Percentiles rank a stretch among this genome's conserved stretches.
phyloP scores from a whole-genome alignment of 2,329 filamentous ascomycete species.

The Bipolaris victoriae region DNA sequence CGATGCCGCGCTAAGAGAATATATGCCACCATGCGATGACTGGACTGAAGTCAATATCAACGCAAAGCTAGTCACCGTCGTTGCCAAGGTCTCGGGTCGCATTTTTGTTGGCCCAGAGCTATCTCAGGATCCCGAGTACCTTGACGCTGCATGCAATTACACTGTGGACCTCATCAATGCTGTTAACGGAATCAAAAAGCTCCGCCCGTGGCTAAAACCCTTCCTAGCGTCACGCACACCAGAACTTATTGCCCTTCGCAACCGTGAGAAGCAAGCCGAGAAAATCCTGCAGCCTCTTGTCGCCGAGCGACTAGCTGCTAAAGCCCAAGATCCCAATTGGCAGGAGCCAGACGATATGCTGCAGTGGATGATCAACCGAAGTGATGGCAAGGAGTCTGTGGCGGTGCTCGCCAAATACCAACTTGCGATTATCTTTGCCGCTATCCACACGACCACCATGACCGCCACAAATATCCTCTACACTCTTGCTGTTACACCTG shows the following conservation, averaged over 20 bases:
- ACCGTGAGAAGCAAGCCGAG: slow-evolving; percentile 22
- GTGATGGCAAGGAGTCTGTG: slow-evolving; percentile 10
- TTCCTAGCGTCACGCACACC: slow-evolving; percentile 35
- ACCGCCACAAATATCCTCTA: slow-evolving; percentile 39
- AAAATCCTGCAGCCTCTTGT: slow-evolving; percentile 36
- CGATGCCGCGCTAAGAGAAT: slow-evolving; percentile 33
- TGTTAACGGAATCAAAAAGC: slow-evolving; percentile 34
- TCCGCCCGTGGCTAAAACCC: slow-evolving; percentile 33
- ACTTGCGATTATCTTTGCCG: slow-evolving; percentile 38
- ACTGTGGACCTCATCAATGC: slow-evolving; percentile 41
- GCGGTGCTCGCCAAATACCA: slow-evolving; percentile 22
- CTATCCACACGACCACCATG: slow-evolving; percentile 41
- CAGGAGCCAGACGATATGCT: slow-evolving; percentile 48
- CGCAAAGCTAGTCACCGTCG: slow-evolving; percentile 35
- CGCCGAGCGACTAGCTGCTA: slow-evolving; percentile 27
- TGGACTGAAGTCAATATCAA: slow-evolving; percentile 43
- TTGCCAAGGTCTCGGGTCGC: slow-evolving; percentile 44
- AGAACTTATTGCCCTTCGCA: slow-evolving; percentile 29
- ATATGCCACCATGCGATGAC: slow-evolving; percentile 38
- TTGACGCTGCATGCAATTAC: slow-evolving; percentile 39
- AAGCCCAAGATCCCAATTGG: slow-evolving; percentile 36
- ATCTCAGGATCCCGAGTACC: slow-evolving; percentile 37
- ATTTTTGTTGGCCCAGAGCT: slow-evolving; percentile 45
- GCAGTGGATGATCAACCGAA: slow-evolving; percentile 45
- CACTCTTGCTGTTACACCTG: slow-evolving; percentile 41